Evolutionary conservation across 2,329 filamentous ascomycete genomes (phyloP).

Genomic region (Hysterium pulicare): DNA sequence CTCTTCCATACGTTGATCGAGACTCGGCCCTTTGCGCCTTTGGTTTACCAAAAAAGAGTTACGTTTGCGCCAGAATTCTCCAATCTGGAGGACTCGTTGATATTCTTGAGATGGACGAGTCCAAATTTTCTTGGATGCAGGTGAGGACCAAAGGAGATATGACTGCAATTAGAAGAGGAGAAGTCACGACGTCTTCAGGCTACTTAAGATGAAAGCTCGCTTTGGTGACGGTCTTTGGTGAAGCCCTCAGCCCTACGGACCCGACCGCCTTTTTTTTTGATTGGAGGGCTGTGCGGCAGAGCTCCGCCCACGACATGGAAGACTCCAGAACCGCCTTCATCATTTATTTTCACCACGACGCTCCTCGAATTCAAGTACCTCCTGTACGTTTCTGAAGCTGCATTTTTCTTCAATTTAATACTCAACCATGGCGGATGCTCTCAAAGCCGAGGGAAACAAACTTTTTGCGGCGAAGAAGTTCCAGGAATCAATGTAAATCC

Average conservation of each 20-base stretch:
- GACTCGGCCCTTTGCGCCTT: neutral
- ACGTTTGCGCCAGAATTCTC: no score
- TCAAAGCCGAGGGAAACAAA: slow-evolving; percentile 98
- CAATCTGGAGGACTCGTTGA: no score
- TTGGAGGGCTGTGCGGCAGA: slow-evolving; percentile 11
- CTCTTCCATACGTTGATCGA: neutral
- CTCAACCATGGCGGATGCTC: slow-evolving; percentile 64
- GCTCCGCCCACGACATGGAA: slow-evolving; percentile 30
- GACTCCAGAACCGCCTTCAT: slow-evolving; percentile 31
- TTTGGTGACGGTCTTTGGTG: no score
- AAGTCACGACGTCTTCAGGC: neutral
- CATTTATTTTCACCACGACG: slow-evolving; percentile 20
- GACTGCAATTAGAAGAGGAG: neutral
- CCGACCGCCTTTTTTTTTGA: slow-evolving; percentile 7
- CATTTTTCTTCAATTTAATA: slow-evolving; percentile 1
- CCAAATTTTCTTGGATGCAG: no score
- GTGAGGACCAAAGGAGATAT: no score
- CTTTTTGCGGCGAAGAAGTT: slow-evolving; percentile 98
- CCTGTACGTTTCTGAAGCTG: slow-evolving; percentile 4
- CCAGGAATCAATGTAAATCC: slow-evolving; percentile 83
- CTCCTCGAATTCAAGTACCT: neutral
- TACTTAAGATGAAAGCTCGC: no score
- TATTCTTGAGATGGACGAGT: no score
- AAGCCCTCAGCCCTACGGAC: slow-evolving; percentile 22
- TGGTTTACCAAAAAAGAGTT: no score